Evolutionary conservation across 2,329 filamentous ascomycete genomes (phyloP).

Genomic region (Trichoderma atrobrunneum): DNA sequence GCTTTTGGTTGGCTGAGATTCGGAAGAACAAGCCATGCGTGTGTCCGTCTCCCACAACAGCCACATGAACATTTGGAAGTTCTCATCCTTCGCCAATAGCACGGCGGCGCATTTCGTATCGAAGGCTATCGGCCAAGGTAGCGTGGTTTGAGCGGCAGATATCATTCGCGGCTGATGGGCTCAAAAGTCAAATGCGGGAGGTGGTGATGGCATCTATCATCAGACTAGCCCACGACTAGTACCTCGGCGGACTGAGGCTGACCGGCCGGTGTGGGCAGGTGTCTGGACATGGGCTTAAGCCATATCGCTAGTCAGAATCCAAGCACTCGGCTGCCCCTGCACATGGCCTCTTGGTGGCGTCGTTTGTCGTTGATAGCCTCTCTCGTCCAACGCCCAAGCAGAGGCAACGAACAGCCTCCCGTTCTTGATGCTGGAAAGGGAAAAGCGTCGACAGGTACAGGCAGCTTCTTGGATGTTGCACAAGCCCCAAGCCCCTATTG

Average conservation of each 20-base stretch:
- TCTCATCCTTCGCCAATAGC: background rate
- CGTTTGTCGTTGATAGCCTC: background rate
- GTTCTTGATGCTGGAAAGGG: conserved; percentile 7
- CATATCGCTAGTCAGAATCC: background rate
- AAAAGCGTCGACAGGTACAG: conserved; percentile 11
- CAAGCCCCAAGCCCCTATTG: background rate
- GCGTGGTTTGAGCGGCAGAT: background rate
- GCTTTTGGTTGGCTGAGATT: conserved; percentile 2
- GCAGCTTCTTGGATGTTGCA: conserved; percentile 1
- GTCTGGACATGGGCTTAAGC: background rate
- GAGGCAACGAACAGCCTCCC: background rate
- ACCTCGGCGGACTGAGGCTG: conserved; percentile 16
- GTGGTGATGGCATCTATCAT: conserved; percentile 5
- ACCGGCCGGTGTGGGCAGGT: conserved; percentile 15
- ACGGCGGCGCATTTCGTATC: conserved; percentile 2
- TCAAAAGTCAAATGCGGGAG: conserved; percentile 10
- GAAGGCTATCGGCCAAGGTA: background rate
- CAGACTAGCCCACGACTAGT: background rate
- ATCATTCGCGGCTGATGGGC: conserved; percentile 5
- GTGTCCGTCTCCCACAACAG: background rate
- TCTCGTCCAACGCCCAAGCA: background rate
- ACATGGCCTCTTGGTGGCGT: conserved; percentile 13
- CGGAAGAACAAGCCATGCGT: conserved; percentile 4
- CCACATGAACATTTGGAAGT: background rate
- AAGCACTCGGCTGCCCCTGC: conserved; percentile 1